Base-by-base conservation (phyloP, 2,329 filamentous ascomycete species). In the Aspergillus novofumigatus region DNA sequence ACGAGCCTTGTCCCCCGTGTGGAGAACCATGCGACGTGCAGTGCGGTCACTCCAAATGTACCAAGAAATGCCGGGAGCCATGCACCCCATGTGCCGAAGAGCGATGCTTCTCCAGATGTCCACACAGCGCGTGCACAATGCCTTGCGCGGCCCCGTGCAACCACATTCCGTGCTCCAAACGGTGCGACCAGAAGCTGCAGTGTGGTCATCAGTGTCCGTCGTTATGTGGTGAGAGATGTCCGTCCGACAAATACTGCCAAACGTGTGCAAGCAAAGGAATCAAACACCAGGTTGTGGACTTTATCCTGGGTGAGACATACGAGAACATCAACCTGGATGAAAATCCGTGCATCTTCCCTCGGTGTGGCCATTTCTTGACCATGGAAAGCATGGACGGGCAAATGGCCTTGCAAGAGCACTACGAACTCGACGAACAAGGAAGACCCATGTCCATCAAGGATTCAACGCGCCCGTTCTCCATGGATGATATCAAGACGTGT, bases 111-210 rank as follows among this genome's bases (percentile, higher is more conserved):
- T 87, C 82, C 32, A 64, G 64, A 3, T 89, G 86, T 59, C 76
- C 77, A 7, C 86, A 89, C 62, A 72, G 65, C 23, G 28, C 53
- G 1, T 83, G 80, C 53, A 70, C 69, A 0, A 78, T 85, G 77
- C 83, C 83, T 20, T 90, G 88, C 59, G 85, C 85, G 0, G 87
- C 82, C 0, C 87, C 88, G 0, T 91, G 87, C 66, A 77, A 88
- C 61, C 81, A 84, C 72, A 65, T 89, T 0, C 88, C 88, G 1
- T 91, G 87, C 67, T 81, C 81, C 1, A 69, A 78, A 62, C 77
- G 87, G 8, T 91, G 88, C 65, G 65, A 74, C 3, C 75, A 81
- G 28, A 17, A 57, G 0, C 69, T 90, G 3, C 20, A 26, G 0
- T 90, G 87, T 64, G 83, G 83, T 0, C 86, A 90, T 67, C 81